Base-by-base conservation (phyloP, 2,329 filamentous ascomycete genomes). In the Cercospora sesami region DNA sequence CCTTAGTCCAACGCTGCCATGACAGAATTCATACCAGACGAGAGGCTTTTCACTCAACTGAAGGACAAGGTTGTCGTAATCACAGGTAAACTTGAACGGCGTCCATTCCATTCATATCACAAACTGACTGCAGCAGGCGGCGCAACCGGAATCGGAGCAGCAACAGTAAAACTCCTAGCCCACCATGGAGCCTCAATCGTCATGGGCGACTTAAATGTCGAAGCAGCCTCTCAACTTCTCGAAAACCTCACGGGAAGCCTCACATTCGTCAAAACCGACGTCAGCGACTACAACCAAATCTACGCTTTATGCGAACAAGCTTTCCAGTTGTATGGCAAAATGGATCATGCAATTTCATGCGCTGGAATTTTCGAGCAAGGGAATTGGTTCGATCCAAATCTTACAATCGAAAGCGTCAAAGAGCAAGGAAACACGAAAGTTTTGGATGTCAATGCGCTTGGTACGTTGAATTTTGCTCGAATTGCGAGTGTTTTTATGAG, bases 401-500 rank as follows among this genome's bases (percentile, higher is more conserved):
- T 85, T 45, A 81, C 79, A 6, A 71, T 84, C 14, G 79, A 82
- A 39, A 80, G 76, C 8, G 78, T 86, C 23, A 73, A 76, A 75
- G 1, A 73, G 77, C 3, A 73, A 78, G 62, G 78, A 0, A 73
- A 79, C 4, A 75, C 78, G 39, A 79, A 79, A 68, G 78, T 80
- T 4, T 73, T 85, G 12, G 81, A 84, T 45, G 80, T 86, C 64
- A 85, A 86, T 69, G 77, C 86, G 1, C 60, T 68, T 9, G 70
- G 70, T 9, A 67, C 68, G 5, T 69, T 85, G 21, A 79, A 82
- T 42, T 84, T 86, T 67, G 77, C 81, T 16, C 79, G 84, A 1
- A 81, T 86, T 18, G 84, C 84, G 1, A 78, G 81, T 21, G 84
- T 83, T 4, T 86, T 84, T 69, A 78, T 86, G 48, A 79, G 80